A percentile compares a stretch with the other conserved stretches of the same genome.
These are phyloP conservation scores for Pseudogymnoascus sp. DNA, from an alignment of 2,329 filamentous ascomycete species.

Conservation along the genomic window DNA sequence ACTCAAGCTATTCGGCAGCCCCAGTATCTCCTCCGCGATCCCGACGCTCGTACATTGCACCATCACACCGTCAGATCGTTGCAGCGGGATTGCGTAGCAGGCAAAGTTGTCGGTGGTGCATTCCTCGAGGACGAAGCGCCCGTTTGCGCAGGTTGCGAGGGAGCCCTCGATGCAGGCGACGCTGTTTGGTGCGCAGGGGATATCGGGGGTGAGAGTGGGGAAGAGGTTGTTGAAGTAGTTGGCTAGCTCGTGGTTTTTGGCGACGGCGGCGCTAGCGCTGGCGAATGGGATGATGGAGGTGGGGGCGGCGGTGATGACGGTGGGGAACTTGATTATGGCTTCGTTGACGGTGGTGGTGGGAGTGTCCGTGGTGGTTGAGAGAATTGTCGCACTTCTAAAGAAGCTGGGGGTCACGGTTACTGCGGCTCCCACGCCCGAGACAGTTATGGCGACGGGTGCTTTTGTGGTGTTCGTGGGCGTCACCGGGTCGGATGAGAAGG, in stretches of 20 bases:
- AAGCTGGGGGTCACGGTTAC: neutral
- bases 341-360: neutral
- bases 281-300: conserved; percentile 17
- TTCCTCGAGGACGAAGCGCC: conserved; percentile 35
- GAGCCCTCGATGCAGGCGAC: conserved; percentile 46
- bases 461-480: neutral
- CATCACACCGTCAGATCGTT: conserved; percentile 37
- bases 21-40: conserved; percentile 37
- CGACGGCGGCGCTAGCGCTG: conserved; percentile 13
- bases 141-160: conserved; percentile 38
- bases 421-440: neutral
- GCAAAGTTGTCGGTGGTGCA: conserved; percentile 22
- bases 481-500: neutral
- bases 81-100: conserved; percentile 50
- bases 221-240: conserved; percentile 23
- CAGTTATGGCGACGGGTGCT: neutral
- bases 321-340: conserved; percentile 13
- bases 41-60: conserved; percentile 39
- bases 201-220: conserved; percentile 28
- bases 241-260: conserved; percentile 26
- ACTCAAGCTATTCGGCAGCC: conserved; percentile 15
- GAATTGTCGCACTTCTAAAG: neutral
- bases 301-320: conserved; percentile 14
- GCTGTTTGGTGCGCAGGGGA: conserved; percentile 40
- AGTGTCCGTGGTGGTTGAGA: neutral